phyloP scores from a whole-genome alignment of 371 early-diverging fungal genomes.

The Zychaea mexicana region DNA sequence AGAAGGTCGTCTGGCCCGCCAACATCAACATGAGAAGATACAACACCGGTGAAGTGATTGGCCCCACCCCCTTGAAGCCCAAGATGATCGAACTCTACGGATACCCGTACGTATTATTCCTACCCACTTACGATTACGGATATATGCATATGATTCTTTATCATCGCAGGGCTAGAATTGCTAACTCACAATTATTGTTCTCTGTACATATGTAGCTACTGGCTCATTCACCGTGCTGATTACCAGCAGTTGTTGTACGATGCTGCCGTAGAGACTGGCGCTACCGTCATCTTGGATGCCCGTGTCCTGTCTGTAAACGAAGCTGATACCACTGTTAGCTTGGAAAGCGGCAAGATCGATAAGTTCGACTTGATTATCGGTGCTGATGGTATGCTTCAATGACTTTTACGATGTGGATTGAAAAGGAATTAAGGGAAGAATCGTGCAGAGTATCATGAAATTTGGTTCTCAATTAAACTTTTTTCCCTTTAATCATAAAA shows the following conservation, averaged over 20 bases:
- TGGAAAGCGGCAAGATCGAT: constrained; percentile 14
- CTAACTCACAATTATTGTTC: background rate
- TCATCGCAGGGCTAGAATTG: no score
- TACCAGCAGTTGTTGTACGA: constrained; percentile 24
- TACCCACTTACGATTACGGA: no score
- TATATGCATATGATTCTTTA: no score
- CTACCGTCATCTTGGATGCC: constrained; percentile 20
- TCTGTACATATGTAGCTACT: constrained; percentile 15
- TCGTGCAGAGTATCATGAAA: background rate
- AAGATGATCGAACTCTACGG: constrained; percentile 26
- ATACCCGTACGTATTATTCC: constrained; percentile 24
- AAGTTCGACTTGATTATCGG: constrained; percentile 28
- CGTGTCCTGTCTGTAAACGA: constrained; percentile 24
- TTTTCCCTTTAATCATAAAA: background rate
- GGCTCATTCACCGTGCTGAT: constrained; percentile 31
- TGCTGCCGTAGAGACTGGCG: constrained; percentile 22
- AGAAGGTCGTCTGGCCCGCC: constrained; percentile 28
- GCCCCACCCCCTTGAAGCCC: constrained; percentile 22
- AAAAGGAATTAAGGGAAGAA: background rate
- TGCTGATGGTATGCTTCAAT: constrained; percentile 24
- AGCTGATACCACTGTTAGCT: constrained; percentile 8
- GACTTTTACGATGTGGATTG: background rate
- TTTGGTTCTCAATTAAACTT: no score
- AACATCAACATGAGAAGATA: constrained; percentile 30
- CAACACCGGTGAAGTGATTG: constrained; percentile 28